Evolutionary conservation across 83 land plant genomes (phyloP).

Genomic region (Thuja plicata): DNA sequence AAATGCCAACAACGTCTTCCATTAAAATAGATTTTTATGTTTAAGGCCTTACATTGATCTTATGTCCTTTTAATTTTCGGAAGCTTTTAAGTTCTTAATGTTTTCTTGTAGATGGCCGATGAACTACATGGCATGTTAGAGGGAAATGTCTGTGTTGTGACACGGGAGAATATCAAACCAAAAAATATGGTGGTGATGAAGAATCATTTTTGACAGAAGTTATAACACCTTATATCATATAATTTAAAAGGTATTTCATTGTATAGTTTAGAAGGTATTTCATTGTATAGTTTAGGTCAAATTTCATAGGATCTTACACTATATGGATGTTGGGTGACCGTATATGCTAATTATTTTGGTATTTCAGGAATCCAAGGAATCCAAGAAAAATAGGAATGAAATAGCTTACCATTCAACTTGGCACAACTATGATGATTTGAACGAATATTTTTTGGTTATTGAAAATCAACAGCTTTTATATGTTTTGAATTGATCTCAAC

Average conservation of each 20-base stretch:
- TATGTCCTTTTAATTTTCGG: not conserved
- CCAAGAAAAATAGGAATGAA: conserved; percentile 71
- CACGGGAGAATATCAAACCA: conserved; percentile 93
- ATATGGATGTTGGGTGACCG: not conserved
- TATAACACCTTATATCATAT: conserved; percentile 91
- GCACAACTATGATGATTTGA: conserved; percentile 99
- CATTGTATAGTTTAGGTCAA: conserved; percentile 1
- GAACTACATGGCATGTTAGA: conserved; percentile 95
- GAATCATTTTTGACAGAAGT: conserved; percentile 88
- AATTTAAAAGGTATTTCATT: conserved; percentile 71
- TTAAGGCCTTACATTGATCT: not conserved
- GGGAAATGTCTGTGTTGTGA: conserved; percentile 88
- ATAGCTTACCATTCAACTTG: conserved; percentile 92
- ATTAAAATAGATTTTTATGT: not conserved
- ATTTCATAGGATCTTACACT: not conserved
- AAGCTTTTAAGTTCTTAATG: not conserved
- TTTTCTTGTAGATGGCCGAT: conserved; percentile 83
- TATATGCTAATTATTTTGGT: not conserved
- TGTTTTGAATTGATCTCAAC: not conserved
- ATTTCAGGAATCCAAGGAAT: conserved; percentile 90
- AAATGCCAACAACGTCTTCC: conserved; percentile 38
- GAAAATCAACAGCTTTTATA: not conserved
- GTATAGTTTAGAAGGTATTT: conserved; percentile 73
- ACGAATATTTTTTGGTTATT: conserved; percentile 97
- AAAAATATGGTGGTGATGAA: conserved; percentile 97